Evolutionary conservation across 352 stramenopile genomes (phyloP).

Genomic region (Phytophthora sojae): DNA sequence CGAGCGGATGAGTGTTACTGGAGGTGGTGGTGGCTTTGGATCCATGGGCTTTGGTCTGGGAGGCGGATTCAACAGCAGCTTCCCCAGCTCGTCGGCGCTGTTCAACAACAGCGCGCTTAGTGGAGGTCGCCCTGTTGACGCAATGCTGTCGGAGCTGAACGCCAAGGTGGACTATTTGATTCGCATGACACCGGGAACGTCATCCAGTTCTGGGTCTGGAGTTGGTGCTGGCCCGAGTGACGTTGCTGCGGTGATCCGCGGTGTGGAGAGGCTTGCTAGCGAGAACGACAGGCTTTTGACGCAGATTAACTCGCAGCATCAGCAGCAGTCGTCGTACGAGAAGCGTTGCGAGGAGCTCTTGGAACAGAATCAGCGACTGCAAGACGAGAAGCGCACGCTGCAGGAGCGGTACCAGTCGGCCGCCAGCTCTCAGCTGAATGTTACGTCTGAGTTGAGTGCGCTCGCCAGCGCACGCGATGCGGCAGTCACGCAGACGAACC

Average conservation of each 20-base stretch:
- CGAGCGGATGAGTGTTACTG: conserved; percentile 35
- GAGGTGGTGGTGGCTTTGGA: conserved; percentile 28
- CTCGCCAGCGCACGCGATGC: conserved; percentile 69
- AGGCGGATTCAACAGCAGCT: conserved; percentile 33
- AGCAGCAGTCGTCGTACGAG: conserved; percentile 77
- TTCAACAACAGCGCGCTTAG: conserved; percentile 40
- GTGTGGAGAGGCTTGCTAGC: conserved; percentile 71
- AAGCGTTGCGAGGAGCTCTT: conserved; percentile 75
- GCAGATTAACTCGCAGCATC: conserved; percentile 83
- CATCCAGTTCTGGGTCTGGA: conserved; percentile 21
- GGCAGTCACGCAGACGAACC: conserved; percentile 76
- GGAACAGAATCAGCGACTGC: conserved; percentile 63
- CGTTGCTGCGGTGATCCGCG: conserved; percentile 67
- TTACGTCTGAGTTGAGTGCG: conserved; percentile 59
- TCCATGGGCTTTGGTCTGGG: conserved; percentile 35
- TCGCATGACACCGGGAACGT: conserved; percentile 53
- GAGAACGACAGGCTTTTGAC: conserved; percentile 81
- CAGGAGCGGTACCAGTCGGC: conserved; percentile 73
- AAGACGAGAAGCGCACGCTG: conserved; percentile 68
- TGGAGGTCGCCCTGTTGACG: conserved; percentile 52
- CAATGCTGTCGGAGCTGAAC: conserved; percentile 66
- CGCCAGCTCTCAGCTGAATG: conserved; percentile 61
- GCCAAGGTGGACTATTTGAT: conserved; percentile 86
- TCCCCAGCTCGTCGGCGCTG: conserved; percentile 33
- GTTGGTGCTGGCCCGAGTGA: conserved; percentile 53